A percentile compares a stretch with the other conserved stretches of the same genome.
phyloP scores from a whole-genome alignment of 140 eudicot genomes.

The Stevia rebaudiana region DNA sequence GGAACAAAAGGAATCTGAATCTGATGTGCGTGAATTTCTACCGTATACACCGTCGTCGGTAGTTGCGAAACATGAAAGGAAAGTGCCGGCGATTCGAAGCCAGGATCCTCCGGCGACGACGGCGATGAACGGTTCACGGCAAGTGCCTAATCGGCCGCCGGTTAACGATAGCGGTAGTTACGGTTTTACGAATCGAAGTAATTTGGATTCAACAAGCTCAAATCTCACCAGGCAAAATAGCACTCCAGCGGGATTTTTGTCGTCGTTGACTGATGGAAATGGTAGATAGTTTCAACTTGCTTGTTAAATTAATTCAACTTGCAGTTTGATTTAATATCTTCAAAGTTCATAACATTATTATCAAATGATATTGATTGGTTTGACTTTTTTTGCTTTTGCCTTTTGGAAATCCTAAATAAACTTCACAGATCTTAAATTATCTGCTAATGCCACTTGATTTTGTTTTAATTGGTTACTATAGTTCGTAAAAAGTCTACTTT shows the following conservation, averaged over 20 bases:
- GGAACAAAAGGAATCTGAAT: constrained; percentile 19
- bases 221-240: constrained; percentile 67
- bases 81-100: constrained; percentile 12
- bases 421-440: constrained; percentile 9
- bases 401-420: constrained; percentile 9
- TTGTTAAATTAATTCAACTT: constrained; percentile 24
- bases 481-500: neutral
- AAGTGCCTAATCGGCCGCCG: constrained; percentile 19
- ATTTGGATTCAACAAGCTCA: constrained; percentile 22
- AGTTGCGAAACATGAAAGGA: constrained; percentile 21
- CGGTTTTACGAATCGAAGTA: constrained; percentile 18
- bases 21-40: constrained; percentile 25
- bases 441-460: neutral
- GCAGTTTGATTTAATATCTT: constrained; percentile 20
- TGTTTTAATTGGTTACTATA: neutral
- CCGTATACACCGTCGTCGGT: constrained; percentile 8
- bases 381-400: constrained; percentile 26
- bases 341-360: constrained; percentile 1
- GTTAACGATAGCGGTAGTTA: constrained; percentile 5
- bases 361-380: constrained; percentile 3
- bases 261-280: constrained; percentile 35
- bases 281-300: constrained; percentile 38
- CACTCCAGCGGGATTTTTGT: constrained; percentile 77
- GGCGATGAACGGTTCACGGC: constrained; percentile 22
- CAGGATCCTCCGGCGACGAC: constrained; percentile 14